phyloP scores from a whole-genome alignment of 345 rosid species.

The Hirschfeldia incana region DNA sequence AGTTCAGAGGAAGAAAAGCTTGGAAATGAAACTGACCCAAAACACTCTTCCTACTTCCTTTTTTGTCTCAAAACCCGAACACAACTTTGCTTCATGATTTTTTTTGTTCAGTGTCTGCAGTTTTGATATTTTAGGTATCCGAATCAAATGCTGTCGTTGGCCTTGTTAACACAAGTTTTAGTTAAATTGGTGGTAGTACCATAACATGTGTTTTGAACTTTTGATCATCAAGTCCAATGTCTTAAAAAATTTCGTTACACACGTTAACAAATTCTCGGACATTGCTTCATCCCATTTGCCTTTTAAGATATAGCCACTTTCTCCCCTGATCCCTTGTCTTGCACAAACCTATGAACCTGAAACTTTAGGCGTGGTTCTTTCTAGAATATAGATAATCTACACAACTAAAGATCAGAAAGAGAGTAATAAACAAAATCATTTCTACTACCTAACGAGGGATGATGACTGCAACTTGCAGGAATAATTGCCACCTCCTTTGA shows the following conservation, averaged over 20 bases:
- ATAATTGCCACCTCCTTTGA: constrained; percentile 79
- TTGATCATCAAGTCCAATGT: too few species aligned
- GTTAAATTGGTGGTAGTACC: not conserved
- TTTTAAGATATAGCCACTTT: constrained; percentile 82
- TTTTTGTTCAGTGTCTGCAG: constrained; percentile 3
- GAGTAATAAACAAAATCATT: not conserved
- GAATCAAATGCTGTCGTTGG: not conserved
- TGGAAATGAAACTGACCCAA: constrained; percentile 57
- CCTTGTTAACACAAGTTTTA: not conserved
- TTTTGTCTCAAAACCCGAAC: constrained; percentile 13
- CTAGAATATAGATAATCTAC: not conserved
- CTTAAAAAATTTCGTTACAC: too few species aligned
- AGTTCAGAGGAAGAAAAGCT: constrained; percentile 84
- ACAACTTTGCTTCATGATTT: constrained; percentile 14
- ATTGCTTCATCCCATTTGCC: constrained; percentile 99
- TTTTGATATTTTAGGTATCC: not conserved
- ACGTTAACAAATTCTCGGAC: constrained; percentile 39
- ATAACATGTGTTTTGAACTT: too few species aligned
- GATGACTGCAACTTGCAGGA: constrained; percentile 94
- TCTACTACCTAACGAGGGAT: constrained; percentile 87
- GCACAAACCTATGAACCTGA: constrained; percentile 97
- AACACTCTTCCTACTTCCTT: not conserved
- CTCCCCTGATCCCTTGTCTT: constrained; percentile 91
- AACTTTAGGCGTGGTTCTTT: not conserved
- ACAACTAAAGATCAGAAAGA: not conserved